Evolutionary conservation across 192 early-diverging fungal genomes (phyloP).

Genomic region (Thamnidium elegans): DNA sequence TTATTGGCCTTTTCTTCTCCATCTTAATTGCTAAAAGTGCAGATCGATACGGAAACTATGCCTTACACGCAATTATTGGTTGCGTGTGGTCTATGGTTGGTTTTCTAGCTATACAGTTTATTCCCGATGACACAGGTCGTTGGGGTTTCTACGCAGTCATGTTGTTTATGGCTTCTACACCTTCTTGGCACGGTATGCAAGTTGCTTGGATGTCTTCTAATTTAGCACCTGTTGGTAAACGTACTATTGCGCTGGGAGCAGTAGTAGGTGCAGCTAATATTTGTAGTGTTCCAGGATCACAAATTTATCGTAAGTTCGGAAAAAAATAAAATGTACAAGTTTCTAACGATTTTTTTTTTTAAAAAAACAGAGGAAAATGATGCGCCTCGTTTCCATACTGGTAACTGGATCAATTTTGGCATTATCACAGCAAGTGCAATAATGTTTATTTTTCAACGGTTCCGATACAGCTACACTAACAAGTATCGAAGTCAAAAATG

Average conservation of each 20-base stretch:
- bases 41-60: conserved; percentile 17
- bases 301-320: conserved; percentile 24
- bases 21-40: conserved; percentile 14
- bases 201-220: conserved; percentile 32
- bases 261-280: conserved; percentile 24
- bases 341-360: not conserved
- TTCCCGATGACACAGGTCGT: conserved; percentile 34
- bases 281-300: conserved; percentile 22
- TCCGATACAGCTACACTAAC: conserved; percentile 47
- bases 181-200: conserved; percentile 28
- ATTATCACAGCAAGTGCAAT: not conserved
- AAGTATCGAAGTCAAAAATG: conserved; percentile 46
- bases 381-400: conserved; percentile 17
- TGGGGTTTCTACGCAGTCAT: conserved; percentile 22
- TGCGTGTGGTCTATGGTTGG: conserved; percentile 28
- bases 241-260: conserved; percentile 21
- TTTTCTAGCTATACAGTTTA: conserved; percentile 22
- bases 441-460: conserved; percentile 41
- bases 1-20: conserved; percentile 12
- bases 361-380: conserved; percentile 10
- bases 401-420: conserved; percentile 23
- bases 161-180: conserved; percentile 16
- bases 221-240: conserved; percentile 25
- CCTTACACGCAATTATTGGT: conserved; percentile 15
- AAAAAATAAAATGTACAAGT: not conserved